A percentile compares a stretch with the other conserved stretches of the same genome.
These are phyloP conservation scores for Penicillium sp. DNA, from an alignment of 2,329 filamentous ascomycete genomes.

Conservation along the genomic window DNA sequence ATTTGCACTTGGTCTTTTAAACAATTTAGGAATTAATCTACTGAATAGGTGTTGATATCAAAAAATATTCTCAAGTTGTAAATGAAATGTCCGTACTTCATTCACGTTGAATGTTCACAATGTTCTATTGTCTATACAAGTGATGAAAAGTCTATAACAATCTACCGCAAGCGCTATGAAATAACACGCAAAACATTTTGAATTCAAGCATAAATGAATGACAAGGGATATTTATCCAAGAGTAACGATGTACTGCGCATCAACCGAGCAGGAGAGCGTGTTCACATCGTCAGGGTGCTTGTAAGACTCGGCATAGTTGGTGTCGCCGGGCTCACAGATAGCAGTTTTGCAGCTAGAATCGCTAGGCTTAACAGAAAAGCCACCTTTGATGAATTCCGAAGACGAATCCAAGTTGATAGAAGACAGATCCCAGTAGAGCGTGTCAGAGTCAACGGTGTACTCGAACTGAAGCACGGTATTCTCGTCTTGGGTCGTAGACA, in stretches of 20 bases:
- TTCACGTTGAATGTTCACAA: background rate
- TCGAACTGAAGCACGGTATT: slow-evolving; percentile 38
- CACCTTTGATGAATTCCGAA: slow-evolving; percentile 41
- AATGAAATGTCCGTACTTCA: background rate
- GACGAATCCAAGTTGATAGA: slow-evolving; percentile 41
- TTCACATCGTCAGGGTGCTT: slow-evolving; percentile 44
- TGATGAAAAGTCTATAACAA: background rate
- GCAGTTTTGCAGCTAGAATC: slow-evolving; percentile 39
- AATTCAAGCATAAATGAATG: slow-evolving; percentile 9
- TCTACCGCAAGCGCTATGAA: background rate
- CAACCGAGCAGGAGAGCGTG: slow-evolving; percentile 41
- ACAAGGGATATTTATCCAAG: slow-evolving; percentile 35
- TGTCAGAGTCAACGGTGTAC: slow-evolving; percentile 41
- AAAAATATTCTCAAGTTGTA: background rate
- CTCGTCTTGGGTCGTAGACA: slow-evolving; percentile 31
- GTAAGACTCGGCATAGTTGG: slow-evolving; percentile 42
- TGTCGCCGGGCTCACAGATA: slow-evolving; percentile 40
- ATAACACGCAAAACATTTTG: background rate
- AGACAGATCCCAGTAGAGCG: slow-evolving; percentile 48
- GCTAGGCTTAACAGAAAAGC: slow-evolving; percentile 39
- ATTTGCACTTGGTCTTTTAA: too few species aligned
- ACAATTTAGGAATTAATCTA: background rate
- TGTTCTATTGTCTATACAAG: background rate
- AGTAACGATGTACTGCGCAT: slow-evolving; percentile 38
- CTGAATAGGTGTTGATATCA: background rate